Evolutionary conservation across 306 rosid genomes (phyloP), one percentile per base, ranked within the genome.

Genomic region (Hylodesmum podocarpum): DNA sequence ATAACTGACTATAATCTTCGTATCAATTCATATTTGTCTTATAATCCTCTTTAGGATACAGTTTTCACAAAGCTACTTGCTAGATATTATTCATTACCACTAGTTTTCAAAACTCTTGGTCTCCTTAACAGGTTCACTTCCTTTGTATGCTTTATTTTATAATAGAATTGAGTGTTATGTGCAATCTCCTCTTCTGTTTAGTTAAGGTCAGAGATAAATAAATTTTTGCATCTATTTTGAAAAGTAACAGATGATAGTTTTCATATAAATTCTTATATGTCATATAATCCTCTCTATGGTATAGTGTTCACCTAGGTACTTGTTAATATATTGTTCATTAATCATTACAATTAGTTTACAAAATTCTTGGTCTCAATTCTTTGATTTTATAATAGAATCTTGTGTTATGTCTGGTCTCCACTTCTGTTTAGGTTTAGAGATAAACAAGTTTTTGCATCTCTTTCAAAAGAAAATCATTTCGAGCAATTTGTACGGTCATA

Each of bases 241-340:
- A 22, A 53, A 15, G n/a, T 72, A 74, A 24, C 72, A 31, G 57
- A 36, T 19, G 15, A 33, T 11, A 4, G 36, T 44, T 66, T 61
- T 27, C 66, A 34, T 40, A 70, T 54, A 16, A 8, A 15, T 70
- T 79, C 41, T 37, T 57, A 69, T 43, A 53, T 75, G 15, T 24
- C 72, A 44, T 10, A 11, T 31, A 57, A 69, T 57, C 47, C 16
- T 64, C 55, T 24, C 18, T 24, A 31, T 37, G 66, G 44, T 53
- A 55, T 54, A 21, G 33, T 76, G 37, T 71, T 75, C 57, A 65
- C 62, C 66, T 10, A 19, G 66, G 66, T 51, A 25, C 71, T 54
- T 36, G 54, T 21, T 36, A 44, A 71, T 27, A 15, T 47, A 57
- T 75, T 16, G 34, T 41, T 49, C 16, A 28, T 51, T 53, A 22